Base-by-base conservation (phyloP, 1,284 basidiomycete genomes). In the Rhodotorula sp. region DNA sequence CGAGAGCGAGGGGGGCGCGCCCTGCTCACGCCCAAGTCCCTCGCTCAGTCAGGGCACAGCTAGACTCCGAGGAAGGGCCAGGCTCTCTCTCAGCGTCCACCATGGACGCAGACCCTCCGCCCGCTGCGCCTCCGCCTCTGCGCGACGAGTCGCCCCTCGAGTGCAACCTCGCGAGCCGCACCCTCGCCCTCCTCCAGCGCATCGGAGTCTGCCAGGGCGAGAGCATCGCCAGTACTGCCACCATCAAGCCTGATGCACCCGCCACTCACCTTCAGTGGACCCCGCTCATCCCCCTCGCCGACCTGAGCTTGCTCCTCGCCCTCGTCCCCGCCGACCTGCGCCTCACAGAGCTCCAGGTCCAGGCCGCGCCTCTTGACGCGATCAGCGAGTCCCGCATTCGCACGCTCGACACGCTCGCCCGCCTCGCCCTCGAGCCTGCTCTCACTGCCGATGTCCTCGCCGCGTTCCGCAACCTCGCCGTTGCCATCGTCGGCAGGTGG, bases 401-500 rank as follows among this genome's bases (percentile, higher is more conserved):
- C 25, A 62, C 80, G 3, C 67, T 82, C 50, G 66, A 79, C 56
- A 72, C 71, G 17, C 51, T 81, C 37, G 74, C 79, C 3, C 64
- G 72, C 15, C 72, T 82, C 21, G 76, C 81, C 0, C 70, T 81
- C 57, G 67, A 74, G 25, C 79, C 79, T 0, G 59, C 65, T 1
- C 72, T 79, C 59, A 80, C 80, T 1, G 29, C 76, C 29, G 63
- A 65, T 17, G 75, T 82, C 27, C 76, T 79, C 25, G 66, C 77
- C 12, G 66, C 71, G 1, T 81, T 80, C 72, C 74, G 79, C 39
- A 80, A 81, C 6, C 27, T 81, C 22, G 76, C 80, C 27, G 37
- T 76, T 34, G 79, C 81, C n/a, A 72, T 83, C 12, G 70, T 76
- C 29, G 76, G 77, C 2, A 65, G 79, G 8, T 73, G 75, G 61